Evolutionary conservation across 1,284 basidiomycete species (phyloP).

Genomic region (Cutaneotrichosporon cavernicola): DNA sequence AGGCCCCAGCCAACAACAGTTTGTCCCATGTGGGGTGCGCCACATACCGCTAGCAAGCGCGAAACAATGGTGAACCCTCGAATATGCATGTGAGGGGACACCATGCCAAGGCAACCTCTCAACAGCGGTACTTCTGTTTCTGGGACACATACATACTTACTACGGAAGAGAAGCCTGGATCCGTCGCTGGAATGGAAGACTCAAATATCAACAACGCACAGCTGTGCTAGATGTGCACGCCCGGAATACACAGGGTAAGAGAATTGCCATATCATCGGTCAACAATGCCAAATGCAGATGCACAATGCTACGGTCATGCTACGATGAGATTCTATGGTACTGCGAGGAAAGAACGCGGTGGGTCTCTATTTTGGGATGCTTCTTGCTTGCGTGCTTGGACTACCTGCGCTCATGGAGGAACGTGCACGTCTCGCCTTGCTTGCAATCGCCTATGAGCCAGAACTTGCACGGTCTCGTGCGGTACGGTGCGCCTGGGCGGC

Average conservation of each 20-base stretch:
- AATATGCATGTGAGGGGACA: background rate
- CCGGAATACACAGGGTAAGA: no score
- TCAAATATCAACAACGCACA: no score
- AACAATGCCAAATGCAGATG: background rate
- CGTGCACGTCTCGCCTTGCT: background rate
- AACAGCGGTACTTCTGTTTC: background rate
- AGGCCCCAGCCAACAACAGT: background rate
- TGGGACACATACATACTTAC: no score
- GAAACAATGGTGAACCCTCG: background rate
- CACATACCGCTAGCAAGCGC: background rate
- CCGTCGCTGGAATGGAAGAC: no score
- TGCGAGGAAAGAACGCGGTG: background rate
- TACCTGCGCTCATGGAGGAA: constrained; percentile 1
- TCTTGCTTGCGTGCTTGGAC: background rate
- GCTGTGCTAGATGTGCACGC: no score
- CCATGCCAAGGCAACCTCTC: background rate
- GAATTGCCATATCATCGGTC: background rate
- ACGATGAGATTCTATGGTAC: background rate
- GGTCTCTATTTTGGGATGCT: background rate
- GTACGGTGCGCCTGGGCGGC: background rate
- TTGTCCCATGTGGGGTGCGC: background rate
- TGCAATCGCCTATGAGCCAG: constrained; percentile 4
- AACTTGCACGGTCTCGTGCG: constrained; percentile 4
- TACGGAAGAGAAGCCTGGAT: no score
- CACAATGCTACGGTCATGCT: constrained; percentile 4